Evolutionary conservation across 176 grass and related monocot species (phyloP), one percentile per base, ranked within the genome.

Genomic region (Zizania latifolia): DNA sequence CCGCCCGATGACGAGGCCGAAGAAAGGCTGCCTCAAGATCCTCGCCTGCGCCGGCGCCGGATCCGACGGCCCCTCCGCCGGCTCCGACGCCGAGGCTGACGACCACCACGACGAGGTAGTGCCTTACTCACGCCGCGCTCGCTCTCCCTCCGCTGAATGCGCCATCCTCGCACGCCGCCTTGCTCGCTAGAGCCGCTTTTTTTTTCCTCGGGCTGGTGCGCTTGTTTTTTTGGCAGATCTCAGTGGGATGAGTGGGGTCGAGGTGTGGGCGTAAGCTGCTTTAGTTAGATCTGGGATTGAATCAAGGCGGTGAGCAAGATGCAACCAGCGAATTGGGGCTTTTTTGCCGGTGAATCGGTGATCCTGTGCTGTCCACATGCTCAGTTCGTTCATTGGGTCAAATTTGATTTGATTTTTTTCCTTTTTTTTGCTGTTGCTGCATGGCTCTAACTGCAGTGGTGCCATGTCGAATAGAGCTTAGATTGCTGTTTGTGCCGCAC

Each of bases 11-110:
- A 72, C 86, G 60, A 88, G 67, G 33, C 60, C 83, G 46, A 83
- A 82, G 83, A 92, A 64, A 76, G 80, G 79, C 35, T 92, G 90
- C 83, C 87, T 92, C 71, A 92, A 86, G 83, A 88, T 92, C 90
- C 86, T 92, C 46, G 39, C 35, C 77, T 93, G 90, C 81, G 81
- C 80, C 72, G 83, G 90, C 62, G 62, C 72, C 32, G 73, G 71
- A 23, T 89, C 79, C 65, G 76, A 88, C n/a, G n/a, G n/a, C 55
- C 75, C 79, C 34, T 58, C 77, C 71, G 76, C 43, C 40, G 79
- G 71, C 75, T 81, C 80, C 78, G 85, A 80, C 56, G 78, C 62
- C 44, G 87, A 89, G 27, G 79, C 60, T 26, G n/a, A n/a, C n/a
- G n/a, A n/a, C n/a, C n/a, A n/a, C n/a, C n/a, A n/a, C n/a, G 87